Percentiles rank a stretch among this genome's conserved stretches.
phyloP scores from a whole-genome alignment of 2,329 filamentous ascomycete genomes.

The Fusarium tricinctum region DNA sequence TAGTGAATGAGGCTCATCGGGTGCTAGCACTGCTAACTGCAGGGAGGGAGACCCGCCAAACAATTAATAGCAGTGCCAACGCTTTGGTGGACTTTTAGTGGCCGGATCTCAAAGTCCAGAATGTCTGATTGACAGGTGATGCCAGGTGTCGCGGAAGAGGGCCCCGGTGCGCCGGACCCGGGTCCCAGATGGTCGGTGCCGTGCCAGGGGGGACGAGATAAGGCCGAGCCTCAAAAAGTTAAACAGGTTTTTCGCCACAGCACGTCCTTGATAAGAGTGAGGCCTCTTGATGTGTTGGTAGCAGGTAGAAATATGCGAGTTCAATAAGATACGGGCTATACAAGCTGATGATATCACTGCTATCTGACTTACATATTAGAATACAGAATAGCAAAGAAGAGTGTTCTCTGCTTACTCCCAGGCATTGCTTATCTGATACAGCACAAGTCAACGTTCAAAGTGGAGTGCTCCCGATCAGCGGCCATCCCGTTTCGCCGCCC shows the following conservation, averaged over 20 bases:
- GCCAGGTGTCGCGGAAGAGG: constrained; percentile 30
- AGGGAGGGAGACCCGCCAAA: neutral
- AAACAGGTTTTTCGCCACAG: constrained; percentile 26
- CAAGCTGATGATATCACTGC: neutral
- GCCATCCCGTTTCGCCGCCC: constrained; percentile 39
- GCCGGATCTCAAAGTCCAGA: constrained; percentile 21
- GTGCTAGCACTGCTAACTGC: neutral
- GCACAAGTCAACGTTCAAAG: constrained; percentile 4
- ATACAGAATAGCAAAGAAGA: neutral
- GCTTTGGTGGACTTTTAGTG: neutral
- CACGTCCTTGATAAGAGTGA: constrained; percentile 24
- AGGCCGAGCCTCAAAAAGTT: constrained; percentile 47
- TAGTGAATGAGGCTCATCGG: constrained; percentile 40
- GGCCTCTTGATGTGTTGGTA: constrained; percentile 12
- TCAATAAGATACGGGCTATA: neutral
- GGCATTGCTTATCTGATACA: no score
- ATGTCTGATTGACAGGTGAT: constrained; percentile 37
- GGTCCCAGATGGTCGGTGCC: constrained; percentile 38
- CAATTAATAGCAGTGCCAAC: neutral
- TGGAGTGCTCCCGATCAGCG: constrained; percentile 30
- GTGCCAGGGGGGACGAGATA: constrained; percentile 34
- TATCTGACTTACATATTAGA: neutral
- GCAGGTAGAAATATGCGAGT: neutral
- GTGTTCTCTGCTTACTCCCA: neutral
- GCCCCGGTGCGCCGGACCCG: constrained; percentile 36